phyloP scores from a whole-genome alignment of 1,284 basidiomycete species.

The Tilletia horrida region DNA sequence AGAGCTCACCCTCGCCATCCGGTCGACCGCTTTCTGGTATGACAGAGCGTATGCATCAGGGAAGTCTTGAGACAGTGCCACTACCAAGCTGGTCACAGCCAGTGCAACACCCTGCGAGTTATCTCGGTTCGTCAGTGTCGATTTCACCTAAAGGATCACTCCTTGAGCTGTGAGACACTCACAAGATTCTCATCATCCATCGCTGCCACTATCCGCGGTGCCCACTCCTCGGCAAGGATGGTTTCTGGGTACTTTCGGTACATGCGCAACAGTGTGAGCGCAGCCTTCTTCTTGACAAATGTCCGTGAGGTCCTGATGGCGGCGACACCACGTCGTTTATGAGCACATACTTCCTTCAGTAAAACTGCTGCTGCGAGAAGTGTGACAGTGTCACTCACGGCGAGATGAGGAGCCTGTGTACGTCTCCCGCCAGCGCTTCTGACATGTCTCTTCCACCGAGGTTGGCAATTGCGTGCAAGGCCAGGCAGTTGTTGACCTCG shows the following conservation, averaged over 20 bases:
- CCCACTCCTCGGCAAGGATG: constrained; percentile 91
- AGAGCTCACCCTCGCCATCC: constrained; percentile 64
- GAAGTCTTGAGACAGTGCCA: constrained; percentile 89
- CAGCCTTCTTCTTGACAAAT: constrained; percentile 98
- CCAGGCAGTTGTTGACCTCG: constrained; percentile 92
- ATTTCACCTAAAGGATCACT: too few species aligned
- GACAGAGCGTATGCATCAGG: constrained; percentile 83
- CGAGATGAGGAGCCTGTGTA: constrained; percentile 90
- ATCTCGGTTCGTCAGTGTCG: too few species aligned
- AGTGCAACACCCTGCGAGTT: constrained; percentile 74
- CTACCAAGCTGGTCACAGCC: constrained; percentile 87
- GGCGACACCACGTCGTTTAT: background rate
- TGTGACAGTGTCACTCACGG: constrained; percentile 66
- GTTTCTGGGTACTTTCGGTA: constrained; percentile 95
- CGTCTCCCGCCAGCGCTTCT: constrained; percentile 85
- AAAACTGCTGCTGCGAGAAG: too few species aligned
- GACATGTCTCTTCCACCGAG: constrained; percentile 98
- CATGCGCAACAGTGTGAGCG: constrained; percentile 82
- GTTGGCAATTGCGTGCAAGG: constrained; percentile 95
- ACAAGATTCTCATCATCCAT: constrained; percentile 85
- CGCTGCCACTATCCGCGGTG: constrained; percentile 83
- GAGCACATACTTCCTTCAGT: too few species aligned
- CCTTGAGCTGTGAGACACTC: background rate
- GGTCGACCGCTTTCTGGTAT: constrained; percentile 89
- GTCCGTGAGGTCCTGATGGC: constrained; percentile 75